Evolutionary conservation across 129 eudicot species (phyloP), one percentile per base, ranked within the genome.

Genomic region (Pseudognaphalium luteoalbum): DNA sequence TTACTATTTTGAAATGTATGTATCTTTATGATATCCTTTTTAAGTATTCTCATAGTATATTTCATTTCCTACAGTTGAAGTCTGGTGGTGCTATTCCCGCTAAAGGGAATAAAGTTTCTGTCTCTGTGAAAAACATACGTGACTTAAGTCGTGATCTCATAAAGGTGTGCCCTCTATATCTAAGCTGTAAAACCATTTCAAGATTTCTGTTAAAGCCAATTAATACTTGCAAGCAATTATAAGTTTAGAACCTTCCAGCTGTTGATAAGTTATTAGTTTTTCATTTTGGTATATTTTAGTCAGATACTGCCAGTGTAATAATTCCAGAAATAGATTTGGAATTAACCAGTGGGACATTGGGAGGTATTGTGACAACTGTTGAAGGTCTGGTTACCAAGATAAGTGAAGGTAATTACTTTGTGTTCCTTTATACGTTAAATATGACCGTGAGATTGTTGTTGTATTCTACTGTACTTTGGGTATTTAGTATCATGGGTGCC

Each of bases 251-350:
- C 42, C 16, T 50, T 72, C 66, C 52, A 52, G 72, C 64, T 76
- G 66, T 66, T 52, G 9, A 14, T 54, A 17, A 9, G 19, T 22
- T 67, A 10, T 73, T 35, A 20, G 22, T 29, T 9, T 17, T 39
- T 20, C 6, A 12, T 75, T 41, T 82, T 73, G 73, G 62, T 71
- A 62, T 71, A 62, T 28, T 32, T 12, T 84, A 93, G 98, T 93
- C 98, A 0, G 97, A 93, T 80, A 90, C 96, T 52, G 98, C 98
- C 30, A 76, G 90, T 61, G 96, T 93, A 61, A 70, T 41, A 71
- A 88, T 93, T 59, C 98, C 97, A 37, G 98, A 93, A 85, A 82
- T 93, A 54, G 96, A 91, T 68, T 78, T 93, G 91, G 98, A 90
- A 87, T 84, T 93, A 50, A 66, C 88, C 5, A 87, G 97, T 78